phyloP scores from a whole-genome alignment of 352 stramenopile genomes.

The Bremia lactucae region DNA sequence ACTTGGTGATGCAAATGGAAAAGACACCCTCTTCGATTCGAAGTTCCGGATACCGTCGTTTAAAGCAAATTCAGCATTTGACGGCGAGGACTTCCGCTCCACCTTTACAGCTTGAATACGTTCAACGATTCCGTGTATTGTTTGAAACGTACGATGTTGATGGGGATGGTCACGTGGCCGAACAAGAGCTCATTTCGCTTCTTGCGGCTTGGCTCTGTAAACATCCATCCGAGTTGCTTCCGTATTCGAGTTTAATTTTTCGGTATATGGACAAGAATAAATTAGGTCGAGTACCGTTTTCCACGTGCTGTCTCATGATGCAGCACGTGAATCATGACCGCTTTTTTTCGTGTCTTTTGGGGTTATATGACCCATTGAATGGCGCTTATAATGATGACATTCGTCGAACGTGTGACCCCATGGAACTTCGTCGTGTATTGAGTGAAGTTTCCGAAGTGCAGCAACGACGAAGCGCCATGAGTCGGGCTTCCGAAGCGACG shows the following conservation, averaged over 20 bases:
- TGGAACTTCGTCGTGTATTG: slow-evolving; percentile 63
- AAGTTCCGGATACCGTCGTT: slow-evolving; percentile 54
- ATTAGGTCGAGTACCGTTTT: slow-evolving; percentile 66
- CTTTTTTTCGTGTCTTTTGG: slow-evolving; percentile 78
- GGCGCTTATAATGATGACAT: slow-evolving; percentile 71
- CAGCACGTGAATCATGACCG: slow-evolving; percentile 83
- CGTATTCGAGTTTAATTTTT: slow-evolving; percentile 75
- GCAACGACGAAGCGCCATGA: slow-evolving; percentile 41
- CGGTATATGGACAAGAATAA: slow-evolving; percentile 85
- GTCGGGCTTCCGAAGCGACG: slow-evolving; percentile 21
- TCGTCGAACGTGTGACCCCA: slow-evolving; percentile 39
- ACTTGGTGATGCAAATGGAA: slow-evolving; percentile 73
- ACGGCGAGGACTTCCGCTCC: slow-evolving; percentile 42
- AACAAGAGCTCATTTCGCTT: slow-evolving; percentile 63
- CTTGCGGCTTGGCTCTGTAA: slow-evolving; percentile 79
- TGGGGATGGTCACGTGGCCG: slow-evolving; percentile 46
- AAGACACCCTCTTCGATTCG: slow-evolving; percentile 64
- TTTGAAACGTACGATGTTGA: slow-evolving; percentile 77
- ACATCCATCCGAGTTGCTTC: slow-evolving; percentile 64
- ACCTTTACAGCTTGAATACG: slow-evolving; percentile 71
- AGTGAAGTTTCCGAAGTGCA: slow-evolving; percentile 58
- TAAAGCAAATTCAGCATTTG: slow-evolving; percentile 78
- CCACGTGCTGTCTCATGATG: slow-evolving; percentile 80
- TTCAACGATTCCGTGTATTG: slow-evolving; percentile 63
- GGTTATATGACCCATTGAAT: slow-evolving; percentile 72